Conservation (phyloP, 2,329 filamentous ascomycete species). For the Fusarium liriodendri region DNA sequence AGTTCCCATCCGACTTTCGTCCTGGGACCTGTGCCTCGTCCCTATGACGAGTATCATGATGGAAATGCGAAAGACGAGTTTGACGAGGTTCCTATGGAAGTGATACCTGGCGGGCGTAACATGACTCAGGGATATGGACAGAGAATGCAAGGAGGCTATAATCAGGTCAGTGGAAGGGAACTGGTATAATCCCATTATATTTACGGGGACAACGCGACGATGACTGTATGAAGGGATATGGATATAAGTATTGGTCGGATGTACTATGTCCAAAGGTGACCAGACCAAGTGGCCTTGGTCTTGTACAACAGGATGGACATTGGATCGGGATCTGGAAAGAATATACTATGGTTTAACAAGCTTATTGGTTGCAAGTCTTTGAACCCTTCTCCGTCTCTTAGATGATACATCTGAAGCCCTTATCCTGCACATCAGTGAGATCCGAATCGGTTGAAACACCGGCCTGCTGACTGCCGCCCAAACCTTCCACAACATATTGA, state of each 20-base stretch:
- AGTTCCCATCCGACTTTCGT: not conserved
- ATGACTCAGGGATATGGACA: not conserved
- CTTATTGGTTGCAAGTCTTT: not conserved
- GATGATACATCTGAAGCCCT: not conserved
- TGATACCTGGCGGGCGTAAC: not conserved
- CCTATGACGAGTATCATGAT: not conserved
- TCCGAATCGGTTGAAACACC: not conserved
- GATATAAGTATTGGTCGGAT: too few relatives aligned
- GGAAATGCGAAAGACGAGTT: not conserved
- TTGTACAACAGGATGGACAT: not conserved
- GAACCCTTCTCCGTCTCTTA: not conserved
- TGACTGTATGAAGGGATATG: not conserved
- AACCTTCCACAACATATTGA: not conserved
- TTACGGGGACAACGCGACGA: not conserved
- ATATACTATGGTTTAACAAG: too few relatives aligned
- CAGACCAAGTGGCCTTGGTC: too few relatives aligned
- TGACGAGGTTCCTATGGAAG: not conserved
- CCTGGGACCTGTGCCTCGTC: not conserved
- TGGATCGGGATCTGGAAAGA: not conserved
- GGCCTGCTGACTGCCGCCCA: not conserved
- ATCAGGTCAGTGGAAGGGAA: not conserved
- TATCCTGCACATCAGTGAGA: not conserved
- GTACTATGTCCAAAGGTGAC: too few relatives aligned
- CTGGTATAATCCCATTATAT: fast-evolving
- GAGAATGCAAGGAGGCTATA: not conserved